A percentile compares a stretch with the other conserved stretches of the same genome.
These are phyloP conservation scores for Aspergillus melleus DNA, from an alignment of 2,329 filamentous ascomycete genomes.

Conservation along the genomic window DNA sequence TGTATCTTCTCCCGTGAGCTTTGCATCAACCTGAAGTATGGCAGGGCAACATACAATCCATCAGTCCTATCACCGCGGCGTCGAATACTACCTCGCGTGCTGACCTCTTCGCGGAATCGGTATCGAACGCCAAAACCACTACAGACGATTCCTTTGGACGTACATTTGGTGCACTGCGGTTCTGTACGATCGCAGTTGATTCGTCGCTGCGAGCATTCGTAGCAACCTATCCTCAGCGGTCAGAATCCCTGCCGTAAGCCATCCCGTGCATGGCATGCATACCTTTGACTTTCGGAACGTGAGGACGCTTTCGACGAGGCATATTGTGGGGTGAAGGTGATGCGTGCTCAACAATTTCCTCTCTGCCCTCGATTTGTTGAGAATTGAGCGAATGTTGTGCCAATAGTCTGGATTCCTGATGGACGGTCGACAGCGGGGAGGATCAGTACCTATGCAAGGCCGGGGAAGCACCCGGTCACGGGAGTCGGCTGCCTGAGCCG, in stretches of 20 bases:
- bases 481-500: background rate
- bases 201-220: conserved; percentile 18
- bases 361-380: background rate
- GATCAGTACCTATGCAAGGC: too few species aligned
- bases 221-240: conserved; percentile 18
- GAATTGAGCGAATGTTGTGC: background rate
- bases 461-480: background rate
- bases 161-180: conserved; percentile 14
- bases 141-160: conserved; percentile 12
- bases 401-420: too few species aligned
- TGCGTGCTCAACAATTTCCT: background rate
- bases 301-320: background rate
- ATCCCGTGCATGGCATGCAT: background rate
- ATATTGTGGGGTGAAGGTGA: background rate
- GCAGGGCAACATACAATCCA: background rate
- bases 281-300: background rate
- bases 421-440: too few species aligned
- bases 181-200: conserved; percentile 14
- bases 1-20: background rate
- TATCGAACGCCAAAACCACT: conserved; percentile 12
- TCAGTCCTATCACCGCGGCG: background rate
- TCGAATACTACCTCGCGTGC: background rate
- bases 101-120: conserved; percentile 13
- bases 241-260: background rate
- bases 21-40: background rate